Evolutionary conservation across 2,329 filamentous ascomycete species (phyloP).

Genomic region (Sporothrix schenckii): DNA sequence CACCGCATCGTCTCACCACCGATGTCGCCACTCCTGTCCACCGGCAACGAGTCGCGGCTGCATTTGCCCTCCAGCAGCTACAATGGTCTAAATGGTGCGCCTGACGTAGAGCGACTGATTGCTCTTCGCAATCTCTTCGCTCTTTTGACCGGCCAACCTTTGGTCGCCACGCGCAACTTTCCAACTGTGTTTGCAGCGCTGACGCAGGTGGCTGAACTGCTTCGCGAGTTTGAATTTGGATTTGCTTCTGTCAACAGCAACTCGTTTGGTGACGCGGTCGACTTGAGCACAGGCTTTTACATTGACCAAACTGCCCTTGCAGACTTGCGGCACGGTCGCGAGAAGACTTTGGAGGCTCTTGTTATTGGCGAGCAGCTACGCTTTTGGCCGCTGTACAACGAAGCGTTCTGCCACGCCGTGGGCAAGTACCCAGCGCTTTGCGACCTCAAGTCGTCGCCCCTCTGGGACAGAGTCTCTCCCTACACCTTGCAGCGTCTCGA

Average conservation of each 20-base stretch:
- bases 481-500: slow-evolving; percentile 79
- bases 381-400: slow-evolving; percentile 79
- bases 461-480: slow-evolving; percentile 70
- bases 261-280: slow-evolving; percentile 62
- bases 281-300: slow-evolving; percentile 71
- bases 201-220: slow-evolving; percentile 55
- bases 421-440: slow-evolving; percentile 80
- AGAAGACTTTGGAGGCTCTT: slow-evolving; percentile 87
- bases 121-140: slow-evolving; percentile 67
- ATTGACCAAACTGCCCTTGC: slow-evolving; percentile 75
- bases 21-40: slow-evolving; percentile 46
- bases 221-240: slow-evolving; percentile 62
- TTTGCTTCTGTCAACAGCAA: slow-evolving; percentile 60
- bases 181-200: slow-evolving; percentile 60
- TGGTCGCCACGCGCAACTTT: slow-evolving; percentile 60
- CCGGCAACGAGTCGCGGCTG: slow-evolving; percentile 51
- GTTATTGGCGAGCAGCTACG: slow-evolving; percentile 88
- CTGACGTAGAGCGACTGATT: slow-evolving; percentile 59
- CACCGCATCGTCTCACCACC: slow-evolving; percentile 45
- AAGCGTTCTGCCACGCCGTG: slow-evolving; percentile 87
- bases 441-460: slow-evolving; percentile 61
- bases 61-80: slow-evolving; percentile 56
- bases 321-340: slow-evolving; percentile 78
- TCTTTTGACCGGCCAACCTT: slow-evolving; percentile 64
- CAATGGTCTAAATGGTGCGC: slow-evolving; percentile 38